Evolutionary conservation across 2,329 filamentous ascomycete species (phyloP).

Genomic region (Xylaria sp.): DNA sequence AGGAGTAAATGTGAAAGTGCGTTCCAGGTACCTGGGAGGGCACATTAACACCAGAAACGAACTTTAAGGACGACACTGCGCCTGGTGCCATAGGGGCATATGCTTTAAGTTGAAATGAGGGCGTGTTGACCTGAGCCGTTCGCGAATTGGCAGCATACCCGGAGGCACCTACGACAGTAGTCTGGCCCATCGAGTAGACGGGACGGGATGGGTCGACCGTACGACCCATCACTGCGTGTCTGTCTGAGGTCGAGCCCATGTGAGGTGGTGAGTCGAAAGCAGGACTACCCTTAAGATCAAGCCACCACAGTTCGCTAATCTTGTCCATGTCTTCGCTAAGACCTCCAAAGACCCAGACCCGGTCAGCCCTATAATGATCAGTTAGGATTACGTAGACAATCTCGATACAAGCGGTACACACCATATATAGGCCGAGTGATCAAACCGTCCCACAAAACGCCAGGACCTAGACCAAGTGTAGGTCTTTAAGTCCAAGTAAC

Average conservation of each 20-base stretch:
- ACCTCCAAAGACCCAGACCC: constrained; percentile 96
- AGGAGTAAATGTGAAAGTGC: constrained; percentile 96
- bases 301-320: constrained; percentile 95
- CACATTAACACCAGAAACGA: constrained; percentile 85
- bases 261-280: constrained; percentile 80
- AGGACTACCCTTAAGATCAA: constrained; percentile 91
- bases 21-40: constrained; percentile 90
- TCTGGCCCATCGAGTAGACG: constrained; percentile 61
- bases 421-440: constrained; percentile 96
- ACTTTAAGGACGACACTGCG: constrained; percentile 88
- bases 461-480: constrained; percentile 97
- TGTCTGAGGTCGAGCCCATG: constrained; percentile 61
- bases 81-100: constrained; percentile 90
- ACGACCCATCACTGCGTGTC: constrained; percentile 55
- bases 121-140: constrained; percentile 73
- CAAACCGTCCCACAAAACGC: constrained; percentile 94
- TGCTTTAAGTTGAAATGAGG: constrained; percentile 72
- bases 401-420: constrained; percentile 37
- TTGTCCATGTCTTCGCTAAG: constrained; percentile 97
- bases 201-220: constrained; percentile 63
- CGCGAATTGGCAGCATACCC: constrained; percentile 76
- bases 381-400: constrained; percentile 37
- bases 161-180: constrained; percentile 66
- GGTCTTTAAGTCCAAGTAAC: constrained; percentile 95
- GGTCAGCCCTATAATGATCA: constrained; percentile 66